Base-by-base conservation (phyloP, 768 basidiomycete species). In the Rickenella mellea region DNA sequence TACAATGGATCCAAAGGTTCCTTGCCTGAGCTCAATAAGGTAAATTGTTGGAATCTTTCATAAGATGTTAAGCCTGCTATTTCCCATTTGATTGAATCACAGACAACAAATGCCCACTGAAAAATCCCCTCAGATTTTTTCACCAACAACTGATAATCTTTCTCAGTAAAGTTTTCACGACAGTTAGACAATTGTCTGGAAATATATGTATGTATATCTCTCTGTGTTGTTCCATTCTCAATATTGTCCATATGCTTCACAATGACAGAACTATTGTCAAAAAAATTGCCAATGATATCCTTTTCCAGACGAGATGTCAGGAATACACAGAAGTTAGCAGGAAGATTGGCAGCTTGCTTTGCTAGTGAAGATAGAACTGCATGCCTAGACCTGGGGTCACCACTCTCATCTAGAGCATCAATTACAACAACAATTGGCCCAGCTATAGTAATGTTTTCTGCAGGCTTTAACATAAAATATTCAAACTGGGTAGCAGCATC, bases 391-490 rank as follows among this genome's bases (percentile, higher is more conserved):
- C 10, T 6, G 4, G 15, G 22, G 21, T 56, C 48, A 6, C 51
- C 52, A 32, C 58, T 56, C 39, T 55, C 52, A 26, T 63, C 58
- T n/a, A 64, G 48, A 8, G 51, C 63, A 31, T 68, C 64, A 14
- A 67, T 54, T 15, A 67, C 51, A 6, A 66, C 41, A 9, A 66
- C 30, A 2, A 66, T 35, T 10, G 65, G 64, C 0, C 60, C 60
- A 10, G 58, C 40, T 6, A 51, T 40, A 21, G 51, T 47, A 5
- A 63, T 40, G 7, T 47, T 24, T 15, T 41, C 36, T 30, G 49
- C 47, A 5, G 64, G 59, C 4, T 43, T 43, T 5, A 64, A 27
- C 35, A 64, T 54, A 17, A 65, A 48, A 15, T 51, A 41, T 29
- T 48, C 40, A 12, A 65, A 48, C 39, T 64, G 63, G 25, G 30